Base-by-base conservation (phyloP, 2,329 filamentous ascomycete genomes). In the Clonostachys solani region DNA sequence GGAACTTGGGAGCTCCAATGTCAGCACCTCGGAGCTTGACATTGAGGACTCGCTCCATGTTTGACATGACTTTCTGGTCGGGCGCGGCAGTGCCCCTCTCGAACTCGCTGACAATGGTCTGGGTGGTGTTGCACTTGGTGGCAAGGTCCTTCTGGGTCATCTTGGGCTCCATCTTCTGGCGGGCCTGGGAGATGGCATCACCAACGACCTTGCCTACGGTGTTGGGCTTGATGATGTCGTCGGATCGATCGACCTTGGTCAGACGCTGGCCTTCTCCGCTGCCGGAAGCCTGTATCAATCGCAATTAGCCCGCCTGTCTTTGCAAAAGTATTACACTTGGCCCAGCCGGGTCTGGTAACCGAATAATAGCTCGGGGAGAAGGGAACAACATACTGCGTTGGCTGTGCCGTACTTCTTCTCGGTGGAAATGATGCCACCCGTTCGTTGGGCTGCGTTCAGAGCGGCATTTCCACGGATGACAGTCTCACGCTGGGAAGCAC, bases 141-240 rank as follows among this genome's bases (percentile, higher is more conserved):
- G 92, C 92, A 38, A 86, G 75, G 56, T 85, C 80, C 70, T 95
- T 95, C 73, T 97, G 94, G 48, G 92, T 95, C 89, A 97, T 92
- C 75, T 95, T 94, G 70, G 92, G 91, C 70, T 87, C 87, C 66
- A 89, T 85, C 65, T 86, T 83, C 64, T 83, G 84, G 54, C 94
- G 88, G 47, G 87, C 82, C 61, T 86, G 80, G 61, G 83, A 80
- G 73, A 97, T 96, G 55, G 86, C 88, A 56, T 89, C 83, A 60
- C 88, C 90, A 54, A 97, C 89, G 48, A 81, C 77, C 61, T 80
- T 78, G 65, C 91, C 90, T 49, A 96, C 78, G 42, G 90, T 95
- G 75, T 95, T 95, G 63, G 91, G 92, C 77, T 96, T 96, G 72
- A 97, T 86, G 73, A 96, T 96, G 67, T 96, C 94, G 77, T 97